phyloP scores from a whole-genome alignment of 1,284 basidiomycete genomes.

The Rhodofomes roseus region DNA sequence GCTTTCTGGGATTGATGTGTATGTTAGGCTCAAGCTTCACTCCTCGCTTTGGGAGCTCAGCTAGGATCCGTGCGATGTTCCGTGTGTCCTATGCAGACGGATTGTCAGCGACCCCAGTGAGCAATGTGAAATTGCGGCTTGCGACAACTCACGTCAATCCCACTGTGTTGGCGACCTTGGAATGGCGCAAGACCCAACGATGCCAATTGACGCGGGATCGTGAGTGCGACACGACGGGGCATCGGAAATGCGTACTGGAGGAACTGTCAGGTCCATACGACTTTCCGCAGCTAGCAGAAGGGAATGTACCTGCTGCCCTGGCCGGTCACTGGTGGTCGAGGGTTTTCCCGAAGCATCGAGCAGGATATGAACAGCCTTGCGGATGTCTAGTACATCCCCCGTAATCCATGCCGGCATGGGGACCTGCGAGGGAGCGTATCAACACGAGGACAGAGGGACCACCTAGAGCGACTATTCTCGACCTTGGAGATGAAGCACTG shows the following conservation, averaged over 20 bases:
- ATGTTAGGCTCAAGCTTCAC: slow-evolving; percentile 73
- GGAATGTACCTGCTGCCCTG: background rate
- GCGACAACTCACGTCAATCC: slow-evolving; percentile 72
- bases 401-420: slow-evolving; percentile 66
- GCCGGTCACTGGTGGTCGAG: slow-evolving; percentile 11
- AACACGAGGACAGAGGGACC: slow-evolving; percentile 20
- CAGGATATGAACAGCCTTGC: slow-evolving; percentile 44
- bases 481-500: slow-evolving; percentile 84
- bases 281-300: background rate
- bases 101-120: background rate
- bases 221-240: slow-evolving; percentile 40
- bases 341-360: slow-evolving; percentile 7
- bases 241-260: slow-evolving; percentile 20
- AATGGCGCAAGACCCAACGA: slow-evolving; percentile 62
- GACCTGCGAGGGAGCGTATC: slow-evolving; percentile 39
- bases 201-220: slow-evolving; percentile 61
- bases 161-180: slow-evolving; percentile 80
- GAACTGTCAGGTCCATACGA: slow-evolving; percentile 6
- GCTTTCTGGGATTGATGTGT: slow-evolving; percentile 57
- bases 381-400: slow-evolving; percentile 69
- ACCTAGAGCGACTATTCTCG: background rate
- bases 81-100: slow-evolving; percentile 65
- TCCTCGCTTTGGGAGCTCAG: slow-evolving; percentile 67
- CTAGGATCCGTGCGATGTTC: slow-evolving; percentile 78
- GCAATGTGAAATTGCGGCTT: slow-evolving; percentile 4